These are phyloP conservation scores for Taphrina betulina DNA, from an alignment of 1,139 yeast species.

Conservation along the genomic window DNA sequence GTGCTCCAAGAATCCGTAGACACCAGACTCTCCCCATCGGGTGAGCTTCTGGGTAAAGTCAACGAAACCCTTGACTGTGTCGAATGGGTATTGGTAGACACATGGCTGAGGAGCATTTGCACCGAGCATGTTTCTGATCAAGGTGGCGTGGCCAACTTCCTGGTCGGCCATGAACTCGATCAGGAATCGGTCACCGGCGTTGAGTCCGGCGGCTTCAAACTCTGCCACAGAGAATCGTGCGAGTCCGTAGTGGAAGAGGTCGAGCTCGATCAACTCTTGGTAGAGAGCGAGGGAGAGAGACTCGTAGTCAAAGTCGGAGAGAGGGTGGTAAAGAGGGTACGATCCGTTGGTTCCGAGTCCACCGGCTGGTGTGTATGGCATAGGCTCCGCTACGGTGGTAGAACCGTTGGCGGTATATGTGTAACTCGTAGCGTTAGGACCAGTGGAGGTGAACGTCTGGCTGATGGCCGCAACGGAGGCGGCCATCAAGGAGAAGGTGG, in stretches of 20 bases:
- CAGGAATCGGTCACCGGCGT: constrained; percentile 31
- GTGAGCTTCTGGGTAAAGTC: constrained; percentile 35
- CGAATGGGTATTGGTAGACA: constrained; percentile 34
- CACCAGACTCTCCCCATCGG: constrained; percentile 36
- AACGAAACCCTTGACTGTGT: constrained; percentile 33
- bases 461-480: constrained; percentile 14
- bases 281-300: constrained; percentile 35
- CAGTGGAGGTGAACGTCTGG: constrained; percentile 30
- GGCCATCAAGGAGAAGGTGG: constrained; percentile 2
- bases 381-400: constrained; percentile 26
- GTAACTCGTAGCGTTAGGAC: constrained; percentile 28
- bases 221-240: constrained; percentile 34
- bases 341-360: constrained; percentile 34
- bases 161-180: constrained; percentile 37
- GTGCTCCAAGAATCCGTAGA: constrained; percentile 36
- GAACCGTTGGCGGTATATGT: constrained; percentile 35
- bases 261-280: constrained; percentile 36
- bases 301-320: constrained; percentile 36
- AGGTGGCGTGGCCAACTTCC: constrained; percentile 35
- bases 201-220: constrained; percentile 35
- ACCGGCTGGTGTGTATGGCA: constrained; percentile 36
- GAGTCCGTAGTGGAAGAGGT: constrained; percentile 36
- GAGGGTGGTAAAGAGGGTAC: constrained; percentile 35
- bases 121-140: constrained; percentile 36
- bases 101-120: constrained; percentile 34